Evolutionary conservation across 2,329 filamentous ascomycete species (phyloP).

Genomic region (Chaetomiaceae sp.): DNA sequence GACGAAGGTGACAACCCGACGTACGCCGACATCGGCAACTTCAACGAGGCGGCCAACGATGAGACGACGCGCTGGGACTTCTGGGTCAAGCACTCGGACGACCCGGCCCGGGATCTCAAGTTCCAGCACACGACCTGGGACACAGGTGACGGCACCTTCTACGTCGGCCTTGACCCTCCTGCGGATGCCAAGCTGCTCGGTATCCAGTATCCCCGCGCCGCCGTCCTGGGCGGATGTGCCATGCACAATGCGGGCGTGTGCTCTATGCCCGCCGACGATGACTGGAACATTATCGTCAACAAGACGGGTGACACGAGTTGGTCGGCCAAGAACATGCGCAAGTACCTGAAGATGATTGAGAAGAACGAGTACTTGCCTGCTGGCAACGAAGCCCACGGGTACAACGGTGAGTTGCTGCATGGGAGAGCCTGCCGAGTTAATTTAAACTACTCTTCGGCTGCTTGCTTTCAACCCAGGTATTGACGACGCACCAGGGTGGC

Average conservation of each 20-base stretch:
- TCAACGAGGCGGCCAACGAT: slow-evolving; percentile 48
- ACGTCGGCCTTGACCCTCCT: slow-evolving; percentile 38
- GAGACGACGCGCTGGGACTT: slow-evolving; percentile 51
- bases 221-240: slow-evolving; percentile 47
- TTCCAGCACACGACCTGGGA: slow-evolving; percentile 51
- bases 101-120: slow-evolving; percentile 45
- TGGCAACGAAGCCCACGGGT: slow-evolving; percentile 47
- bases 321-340: slow-evolving; percentile 55
- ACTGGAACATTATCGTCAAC: slow-evolving; percentile 53
- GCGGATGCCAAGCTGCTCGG: slow-evolving; percentile 39
- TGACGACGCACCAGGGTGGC: slow-evolving; percentile 19
- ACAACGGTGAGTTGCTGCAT: slow-evolving; percentile 33
- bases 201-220: slow-evolving; percentile 44
- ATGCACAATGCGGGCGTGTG: slow-evolving; percentile 59
- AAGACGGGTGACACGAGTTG: slow-evolving; percentile 59
- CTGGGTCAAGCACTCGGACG: slow-evolving; percentile 54
- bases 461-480: background rate
- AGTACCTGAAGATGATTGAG: slow-evolving; percentile 55
- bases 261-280: slow-evolving; percentile 54
- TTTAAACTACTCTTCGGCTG: no score
- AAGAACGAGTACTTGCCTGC: slow-evolving; percentile 48
- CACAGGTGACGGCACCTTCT: slow-evolving; percentile 34
- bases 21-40: slow-evolving; percentile 46
- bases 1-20: slow-evolving; percentile 48
- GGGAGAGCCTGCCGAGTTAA: no score